These are phyloP conservation scores for Xylaria sp. DNA, from an alignment of 2,329 filamentous ascomycete genomes.

Conservation along the genomic window DNA sequence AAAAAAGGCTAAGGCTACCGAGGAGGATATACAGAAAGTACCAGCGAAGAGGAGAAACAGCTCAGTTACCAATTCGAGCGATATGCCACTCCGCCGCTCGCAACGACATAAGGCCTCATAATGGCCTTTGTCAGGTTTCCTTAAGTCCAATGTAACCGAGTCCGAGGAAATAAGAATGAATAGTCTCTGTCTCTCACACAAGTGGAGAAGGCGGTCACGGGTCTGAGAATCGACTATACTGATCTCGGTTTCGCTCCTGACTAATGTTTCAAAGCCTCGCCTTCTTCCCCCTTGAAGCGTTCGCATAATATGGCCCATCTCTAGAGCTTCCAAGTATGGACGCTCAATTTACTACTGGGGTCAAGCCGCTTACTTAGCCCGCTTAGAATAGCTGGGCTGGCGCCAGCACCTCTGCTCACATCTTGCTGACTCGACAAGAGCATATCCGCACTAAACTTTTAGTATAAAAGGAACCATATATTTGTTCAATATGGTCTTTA, in stretches of 20 bases:
- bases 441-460: background rate
- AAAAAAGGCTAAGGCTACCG: conserved; percentile 32
- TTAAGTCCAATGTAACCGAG: background rate
- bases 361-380: conserved; percentile 21
- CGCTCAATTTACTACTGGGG: background rate
- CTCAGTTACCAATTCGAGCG: conserved; percentile 15
- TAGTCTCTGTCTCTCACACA: background rate
- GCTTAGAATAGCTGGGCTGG: conserved; percentile 28
- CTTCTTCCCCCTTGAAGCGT: background rate
- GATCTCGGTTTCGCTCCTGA: background rate
- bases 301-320: background rate
- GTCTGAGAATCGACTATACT: background rate
- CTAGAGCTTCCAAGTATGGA: background rate
- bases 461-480: conserved; percentile 17
- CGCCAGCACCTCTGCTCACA: conserved; percentile 20
- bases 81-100: conserved; percentile 30
- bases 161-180: background rate
- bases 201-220: background rate
- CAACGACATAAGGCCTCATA: conserved; percentile 30
- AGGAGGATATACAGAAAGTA: conserved; percentile 13
- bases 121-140: background rate
- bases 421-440: conserved; percentile 9
- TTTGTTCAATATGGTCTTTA: background rate
- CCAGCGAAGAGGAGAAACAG: conserved; percentile 29
- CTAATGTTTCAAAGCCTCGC: conserved; percentile 1